Base-by-base conservation (phyloP, 2,329 filamentous ascomycete genomes). In the Xylariaceae sp. region DNA sequence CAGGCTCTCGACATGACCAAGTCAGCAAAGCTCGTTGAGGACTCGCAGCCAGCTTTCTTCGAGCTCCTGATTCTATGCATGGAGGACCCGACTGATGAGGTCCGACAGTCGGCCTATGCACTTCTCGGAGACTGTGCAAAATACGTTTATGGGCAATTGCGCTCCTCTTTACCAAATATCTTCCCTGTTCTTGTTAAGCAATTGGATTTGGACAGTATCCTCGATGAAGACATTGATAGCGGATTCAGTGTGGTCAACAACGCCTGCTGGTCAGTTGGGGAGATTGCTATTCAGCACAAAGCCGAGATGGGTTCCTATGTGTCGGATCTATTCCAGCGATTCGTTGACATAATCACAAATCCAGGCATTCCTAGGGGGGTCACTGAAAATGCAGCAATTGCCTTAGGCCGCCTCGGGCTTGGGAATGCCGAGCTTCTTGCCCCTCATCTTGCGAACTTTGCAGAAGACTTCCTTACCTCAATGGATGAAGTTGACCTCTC, bases 221-320 rank as follows among this genome's bases (percentile, higher is more conserved):
- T 82, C 16, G 86, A 91, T 49, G 88, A 94, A 56, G 86, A 90
- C 49, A 82, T 89, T 37, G 88, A 95, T 53, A 86, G 81, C 16
- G 85, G 83, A 12, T 96, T 95, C 65, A 89, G 90, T 49, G 91
- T 97, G 22, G 83, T 97, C 48, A 98, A 97, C 76, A 98, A 98
- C 63, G 92, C 93, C 19, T 97, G 92, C 70, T 98, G 93, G 93
- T 94, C 91, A 6, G 84, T 83, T 20, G 93, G 93, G 34, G 93
- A 98, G 71, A 93, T 97, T 50, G 82, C 90, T 14, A 83, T 95
- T 66, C 83, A 88, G 50, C 77, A 87, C 63, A 80, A 83, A 55
- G 81, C 83, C 50, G 81, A 77, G 43, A 87, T 96, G 80, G 76
- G 76, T 1, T 85, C 85, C 1, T 95, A 86, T 63, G 79, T 90